Evolutionary conservation across 371 early-diverging fungal genomes (phyloP).

Genomic region (Funneliformis caledonium): DNA sequence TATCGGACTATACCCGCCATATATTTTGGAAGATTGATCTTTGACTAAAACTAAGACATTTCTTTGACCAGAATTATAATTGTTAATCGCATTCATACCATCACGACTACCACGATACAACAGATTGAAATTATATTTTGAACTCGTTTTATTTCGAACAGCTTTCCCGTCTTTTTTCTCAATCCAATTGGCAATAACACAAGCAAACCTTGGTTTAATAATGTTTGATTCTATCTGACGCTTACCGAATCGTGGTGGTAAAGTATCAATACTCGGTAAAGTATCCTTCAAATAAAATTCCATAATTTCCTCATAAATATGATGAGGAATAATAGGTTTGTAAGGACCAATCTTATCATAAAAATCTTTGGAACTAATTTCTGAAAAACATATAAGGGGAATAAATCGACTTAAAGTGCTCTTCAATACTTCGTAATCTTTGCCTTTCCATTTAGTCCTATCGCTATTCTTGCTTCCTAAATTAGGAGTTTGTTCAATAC

Average conservation of each 20-base stretch:
- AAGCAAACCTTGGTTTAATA: not conserved
- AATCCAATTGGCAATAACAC: no score
- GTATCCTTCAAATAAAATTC: not conserved
- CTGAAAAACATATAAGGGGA: not conserved
- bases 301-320: not conserved
- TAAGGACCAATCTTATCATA: not conserved
- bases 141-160: no score
- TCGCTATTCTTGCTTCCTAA: no score
- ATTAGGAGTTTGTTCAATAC: no score
- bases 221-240: slow-evolving; percentile 5
- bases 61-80: no score
- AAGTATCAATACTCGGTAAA: no score
- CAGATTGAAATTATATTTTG: not conserved
- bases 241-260: not conserved
- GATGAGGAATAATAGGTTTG: no score
- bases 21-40: not conserved
- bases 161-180: no score
- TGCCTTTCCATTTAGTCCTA: no score
- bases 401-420: not conserved
- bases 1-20: not conserved
- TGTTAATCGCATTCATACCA: not conserved
- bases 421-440: not conserved
- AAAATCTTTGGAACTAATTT: not conserved
- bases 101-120: not conserved
- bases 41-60: not conserved